A percentile compares a stretch with the other conserved stretches of the same genome.
phyloP scores from a whole-genome alignment of 805 yeast species.

The Metschnikowia sp. region DNA sequence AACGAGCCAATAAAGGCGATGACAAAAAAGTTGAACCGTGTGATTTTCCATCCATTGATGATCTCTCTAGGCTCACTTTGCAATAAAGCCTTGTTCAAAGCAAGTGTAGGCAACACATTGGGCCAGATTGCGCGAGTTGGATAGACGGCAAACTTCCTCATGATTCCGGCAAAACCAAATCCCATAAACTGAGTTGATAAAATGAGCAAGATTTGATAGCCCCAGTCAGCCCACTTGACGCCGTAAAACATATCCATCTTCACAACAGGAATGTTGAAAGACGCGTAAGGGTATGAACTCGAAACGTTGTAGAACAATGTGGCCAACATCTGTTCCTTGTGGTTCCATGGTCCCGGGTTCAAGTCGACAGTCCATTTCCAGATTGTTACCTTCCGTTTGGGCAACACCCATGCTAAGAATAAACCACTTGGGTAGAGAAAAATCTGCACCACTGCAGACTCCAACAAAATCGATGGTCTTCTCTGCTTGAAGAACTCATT shows the following conservation, averaged over 20 bases:
- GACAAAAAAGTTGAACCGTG: conserved; percentile 22
- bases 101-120: conserved; percentile 27
- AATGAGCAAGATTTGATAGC: conserved; percentile 24
- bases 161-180: conserved; percentile 29
- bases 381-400: conserved; percentile 33
- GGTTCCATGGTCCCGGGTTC: conserved; percentile 64
- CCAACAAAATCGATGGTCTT: conserved; percentile 15
- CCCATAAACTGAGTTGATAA: conserved; percentile 28
- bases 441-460: conserved; percentile 16
- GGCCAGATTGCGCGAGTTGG: conserved; percentile 57
- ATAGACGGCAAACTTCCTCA: conserved; percentile 41
- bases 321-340: conserved; percentile 64
- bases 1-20: conserved; percentile 19
- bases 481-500: conserved; percentile 18
- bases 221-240: conserved; percentile 25
- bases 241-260: conserved; percentile 27
- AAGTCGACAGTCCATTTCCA: conserved; percentile 38
- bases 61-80: conserved; percentile 27
- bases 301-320: conserved; percentile 43
- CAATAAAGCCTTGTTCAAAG: conserved; percentile 40
- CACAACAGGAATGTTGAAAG: conserved; percentile 24
- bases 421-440: conserved; percentile 26
- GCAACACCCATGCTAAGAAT: conserved; percentile 39
- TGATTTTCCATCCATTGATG: conserved; percentile 32
- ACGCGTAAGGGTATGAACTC: conserved; percentile 26